Evolutionary conservation across 306 rosid species (phyloP).

Genomic region (Corylus americana): DNA sequence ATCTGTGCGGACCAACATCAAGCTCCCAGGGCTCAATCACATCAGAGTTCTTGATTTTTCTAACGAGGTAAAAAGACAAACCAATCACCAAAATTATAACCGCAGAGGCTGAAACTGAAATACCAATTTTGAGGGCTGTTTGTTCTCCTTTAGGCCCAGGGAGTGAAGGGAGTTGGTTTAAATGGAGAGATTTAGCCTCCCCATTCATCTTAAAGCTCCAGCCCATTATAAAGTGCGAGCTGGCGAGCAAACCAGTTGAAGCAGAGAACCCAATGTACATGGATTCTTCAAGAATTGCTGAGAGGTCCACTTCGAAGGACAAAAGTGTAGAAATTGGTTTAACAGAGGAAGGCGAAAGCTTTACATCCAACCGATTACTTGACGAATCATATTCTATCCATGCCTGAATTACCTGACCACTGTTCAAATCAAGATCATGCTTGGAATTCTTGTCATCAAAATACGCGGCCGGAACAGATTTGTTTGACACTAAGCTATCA

Average conservation of each 20-base stretch:
- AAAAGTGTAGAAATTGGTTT: conserved; percentile 32
- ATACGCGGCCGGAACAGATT: conserved; percentile 25
- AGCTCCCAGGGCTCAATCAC: conserved; percentile 61
- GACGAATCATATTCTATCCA: conserved; percentile 36
- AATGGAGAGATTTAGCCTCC: conserved; percentile 25
- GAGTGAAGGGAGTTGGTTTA: conserved; percentile 27
- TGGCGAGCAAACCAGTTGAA: conserved; percentile 38
- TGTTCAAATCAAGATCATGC: conserved; percentile 17
- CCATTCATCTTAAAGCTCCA: conserved; percentile 36
- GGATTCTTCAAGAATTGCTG: conserved; percentile 24
- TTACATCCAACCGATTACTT: conserved; percentile 17
- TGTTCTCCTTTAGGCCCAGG: conserved; percentile 13
- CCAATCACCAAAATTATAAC: conserved; percentile 3
- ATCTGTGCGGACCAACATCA: conserved; percentile 66
- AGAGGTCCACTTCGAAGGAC: conserved; percentile 31
- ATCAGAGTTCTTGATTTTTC: conserved; percentile 40
- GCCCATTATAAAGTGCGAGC: conserved; percentile 31
- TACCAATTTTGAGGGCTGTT: neutral
- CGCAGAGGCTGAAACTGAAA: conserved; percentile 21
- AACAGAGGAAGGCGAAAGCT: conserved; percentile 20
- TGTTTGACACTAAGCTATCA: conserved; percentile 28
- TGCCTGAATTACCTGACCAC: conserved; percentile 28
- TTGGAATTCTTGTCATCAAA: neutral
- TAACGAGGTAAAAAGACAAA: conserved; percentile 27
- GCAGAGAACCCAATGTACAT: conserved; percentile 41